Conservation (phyloP, 345 rosid species). For the Physaria fendleri region DNA sequence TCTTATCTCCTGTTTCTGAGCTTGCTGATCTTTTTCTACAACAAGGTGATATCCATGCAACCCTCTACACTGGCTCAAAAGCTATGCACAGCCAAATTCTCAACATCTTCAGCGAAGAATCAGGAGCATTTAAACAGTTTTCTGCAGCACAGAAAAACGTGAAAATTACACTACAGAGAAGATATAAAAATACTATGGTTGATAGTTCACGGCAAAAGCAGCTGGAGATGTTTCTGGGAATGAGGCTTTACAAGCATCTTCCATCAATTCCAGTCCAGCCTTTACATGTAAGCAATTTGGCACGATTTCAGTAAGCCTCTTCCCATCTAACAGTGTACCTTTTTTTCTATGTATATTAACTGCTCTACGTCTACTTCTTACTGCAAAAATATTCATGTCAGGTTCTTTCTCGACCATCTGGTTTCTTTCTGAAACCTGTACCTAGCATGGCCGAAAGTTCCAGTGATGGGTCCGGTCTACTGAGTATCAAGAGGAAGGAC, state of each 20-base stretch:
- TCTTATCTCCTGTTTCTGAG: slow-evolving; percentile 76
- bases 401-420: slow-evolving; percentile 81
- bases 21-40: slow-evolving; percentile 92
- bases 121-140: slow-evolving; percentile 81
- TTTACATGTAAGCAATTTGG: slow-evolving; percentile 52
- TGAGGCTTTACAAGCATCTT: slow-evolving; percentile 94
- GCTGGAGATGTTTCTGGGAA: slow-evolving; percentile 92
- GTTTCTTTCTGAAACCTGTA: slow-evolving; percentile 89
- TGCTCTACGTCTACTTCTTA: slow-evolving; percentile 2
- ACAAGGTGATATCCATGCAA: slow-evolving; percentile 97
- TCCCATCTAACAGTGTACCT: background rate
- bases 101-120: slow-evolving; percentile 87
- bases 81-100: slow-evolving; percentile 99
- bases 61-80: slow-evolving; percentile 98
- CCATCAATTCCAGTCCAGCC: slow-evolving; percentile 85
- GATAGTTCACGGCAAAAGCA: slow-evolving; percentile 98
- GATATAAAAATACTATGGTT: slow-evolving; percentile 82
- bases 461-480: slow-evolving; percentile 54
- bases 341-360: slow-evolving; percentile 1
- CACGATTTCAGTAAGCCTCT: background rate
- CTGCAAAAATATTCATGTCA: slow-evolving; percentile 29
- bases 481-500: slow-evolving; percentile 77
- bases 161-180: slow-evolving; percentile 86
- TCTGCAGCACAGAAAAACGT: slow-evolving; percentile 82
- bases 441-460: slow-evolving; percentile 51